Evolutionary conservation across 176 grass and related monocot genomes (phyloP).

Genomic region (Paspalum notatum): DNA sequence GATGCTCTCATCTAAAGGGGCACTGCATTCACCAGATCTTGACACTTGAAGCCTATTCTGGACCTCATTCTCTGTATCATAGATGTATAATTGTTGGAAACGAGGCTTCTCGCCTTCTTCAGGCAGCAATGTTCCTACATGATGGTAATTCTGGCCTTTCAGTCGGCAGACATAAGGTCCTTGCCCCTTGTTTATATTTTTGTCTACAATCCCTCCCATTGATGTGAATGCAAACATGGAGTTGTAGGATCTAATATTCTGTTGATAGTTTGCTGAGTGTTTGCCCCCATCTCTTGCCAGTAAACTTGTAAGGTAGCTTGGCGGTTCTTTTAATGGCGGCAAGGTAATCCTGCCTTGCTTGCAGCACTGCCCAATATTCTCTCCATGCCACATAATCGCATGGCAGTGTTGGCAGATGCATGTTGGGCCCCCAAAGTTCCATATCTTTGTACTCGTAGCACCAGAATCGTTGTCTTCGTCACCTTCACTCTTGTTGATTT

Average conservation of each 20-base stretch:
- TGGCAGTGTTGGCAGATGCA: conserved; percentile 21
- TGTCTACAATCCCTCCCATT: conserved; percentile 34
- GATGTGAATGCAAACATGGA: conserved; percentile 48
- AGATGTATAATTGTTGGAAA: conserved; percentile 11
- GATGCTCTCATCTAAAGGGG: conserved; percentile 17
- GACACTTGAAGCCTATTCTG: conserved; percentile 33
- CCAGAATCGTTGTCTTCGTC: background rate
- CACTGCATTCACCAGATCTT: background rate
- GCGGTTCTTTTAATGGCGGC: conserved; percentile 23
- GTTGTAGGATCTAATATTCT: conserved; percentile 46
- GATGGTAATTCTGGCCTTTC: conserved; percentile 39
- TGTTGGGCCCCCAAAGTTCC: conserved; percentile 31
- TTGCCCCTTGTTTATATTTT: conserved; percentile 22
- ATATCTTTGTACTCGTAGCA: conserved; percentile 13
- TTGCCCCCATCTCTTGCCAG: conserved; percentile 1
- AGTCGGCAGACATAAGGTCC: conserved; percentile 42
- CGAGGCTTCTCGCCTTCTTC: background rate
- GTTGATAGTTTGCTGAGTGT: background rate
- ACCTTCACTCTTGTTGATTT: background rate
- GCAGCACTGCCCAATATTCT: conserved; percentile 28
- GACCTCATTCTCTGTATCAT: conserved; percentile 40
- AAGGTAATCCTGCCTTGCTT: conserved; percentile 15
- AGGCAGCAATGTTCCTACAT: conserved; percentile 35
- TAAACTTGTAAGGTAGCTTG: conserved; percentile 31
- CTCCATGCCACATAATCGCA: conserved; percentile 26